These are phyloP conservation scores for Oehlia diaphana DNA, from an alignment of 192 early-diverging fungal genomes.

Conservation along the genomic window DNA sequence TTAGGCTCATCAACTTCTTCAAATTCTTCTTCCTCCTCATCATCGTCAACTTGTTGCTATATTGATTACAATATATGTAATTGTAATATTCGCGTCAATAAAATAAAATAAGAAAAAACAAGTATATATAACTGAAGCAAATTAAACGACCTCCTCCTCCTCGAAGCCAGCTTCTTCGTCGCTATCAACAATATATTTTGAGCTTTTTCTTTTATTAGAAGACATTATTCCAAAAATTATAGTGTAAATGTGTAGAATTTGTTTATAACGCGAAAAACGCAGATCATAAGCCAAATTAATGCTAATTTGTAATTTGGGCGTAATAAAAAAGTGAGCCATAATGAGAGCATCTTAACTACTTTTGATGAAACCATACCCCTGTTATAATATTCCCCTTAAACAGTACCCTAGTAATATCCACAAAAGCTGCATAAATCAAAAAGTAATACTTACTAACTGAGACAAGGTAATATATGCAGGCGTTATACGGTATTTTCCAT, in stretches of 20 bases:
- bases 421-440: too few relatives aligned
- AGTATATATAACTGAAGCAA: not conserved
- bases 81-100: not conserved
- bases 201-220: conserved; percentile 8
- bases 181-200: not conserved
- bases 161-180: conserved; percentile 1
- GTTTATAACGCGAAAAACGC: not conserved
- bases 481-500: too few relatives aligned
- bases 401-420: too few relatives aligned
- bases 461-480: too few relatives aligned
- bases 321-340: too few relatives aligned
- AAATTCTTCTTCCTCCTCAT: not conserved
- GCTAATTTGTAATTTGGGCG: too few relatives aligned
- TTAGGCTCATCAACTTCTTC: not conserved
- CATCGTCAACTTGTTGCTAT: not conserved
- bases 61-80: not conserved
- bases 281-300: not conserved
- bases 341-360: too few relatives aligned
- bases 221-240: not conserved
- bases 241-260: not conserved
- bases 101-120: not conserved
- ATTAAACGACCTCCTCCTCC: not conserved
- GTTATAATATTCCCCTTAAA: too few relatives aligned
- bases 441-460: too few relatives aligned
- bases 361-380: too few relatives aligned